Conservation (phyloP, 805 yeast genomes). For the Barnettozyma wickerhamii region DNA sequence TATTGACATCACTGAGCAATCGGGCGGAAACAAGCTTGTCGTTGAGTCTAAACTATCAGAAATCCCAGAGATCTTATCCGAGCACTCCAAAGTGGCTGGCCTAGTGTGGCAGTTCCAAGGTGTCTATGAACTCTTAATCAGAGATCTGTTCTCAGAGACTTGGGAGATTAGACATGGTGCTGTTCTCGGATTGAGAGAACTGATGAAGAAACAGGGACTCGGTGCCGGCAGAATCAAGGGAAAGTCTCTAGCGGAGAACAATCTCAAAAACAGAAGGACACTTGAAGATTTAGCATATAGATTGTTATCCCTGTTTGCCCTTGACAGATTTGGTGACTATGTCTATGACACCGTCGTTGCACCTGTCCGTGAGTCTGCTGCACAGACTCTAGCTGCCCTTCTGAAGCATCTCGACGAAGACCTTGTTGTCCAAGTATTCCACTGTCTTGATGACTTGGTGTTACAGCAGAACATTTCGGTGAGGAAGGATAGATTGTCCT, state of each 20-base stretch:
- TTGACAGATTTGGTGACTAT: constrained; percentile 95
- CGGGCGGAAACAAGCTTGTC: constrained; percentile 76
- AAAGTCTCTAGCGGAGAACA: constrained; percentile 56
- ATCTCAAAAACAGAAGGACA: constrained; percentile 56
- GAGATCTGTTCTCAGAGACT: constrained; percentile 73
- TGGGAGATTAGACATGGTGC: constrained; percentile 99
- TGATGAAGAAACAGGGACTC: constrained; percentile 73
- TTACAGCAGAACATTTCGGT: constrained; percentile 45
- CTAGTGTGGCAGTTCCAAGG: constrained; percentile 94
- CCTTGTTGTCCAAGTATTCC: constrained; percentile 57
- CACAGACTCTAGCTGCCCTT: constrained; percentile 89
- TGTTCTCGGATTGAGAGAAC: constrained; percentile 85
- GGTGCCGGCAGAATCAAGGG: constrained; percentile 83
- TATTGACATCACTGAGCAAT: constrained; percentile 70
- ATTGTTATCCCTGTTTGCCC: constrained; percentile 77
- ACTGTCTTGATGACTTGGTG: constrained; percentile 62
- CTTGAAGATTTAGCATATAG: constrained; percentile 88
- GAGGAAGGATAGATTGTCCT: constrained; percentile 36
- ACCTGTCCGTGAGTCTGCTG: constrained; percentile 95
- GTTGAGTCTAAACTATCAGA: constrained; percentile 71
- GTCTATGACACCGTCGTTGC: constrained; percentile 97
- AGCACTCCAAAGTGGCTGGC: constrained; percentile 67
- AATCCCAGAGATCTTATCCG: constrained; percentile 61
- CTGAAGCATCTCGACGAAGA: constrained; percentile 62
- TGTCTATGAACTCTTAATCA: constrained; percentile 73